Evolutionary conservation across 2,329 filamentous ascomycete species (phyloP).

Genomic region (Pezizomycotina sp.): DNA sequence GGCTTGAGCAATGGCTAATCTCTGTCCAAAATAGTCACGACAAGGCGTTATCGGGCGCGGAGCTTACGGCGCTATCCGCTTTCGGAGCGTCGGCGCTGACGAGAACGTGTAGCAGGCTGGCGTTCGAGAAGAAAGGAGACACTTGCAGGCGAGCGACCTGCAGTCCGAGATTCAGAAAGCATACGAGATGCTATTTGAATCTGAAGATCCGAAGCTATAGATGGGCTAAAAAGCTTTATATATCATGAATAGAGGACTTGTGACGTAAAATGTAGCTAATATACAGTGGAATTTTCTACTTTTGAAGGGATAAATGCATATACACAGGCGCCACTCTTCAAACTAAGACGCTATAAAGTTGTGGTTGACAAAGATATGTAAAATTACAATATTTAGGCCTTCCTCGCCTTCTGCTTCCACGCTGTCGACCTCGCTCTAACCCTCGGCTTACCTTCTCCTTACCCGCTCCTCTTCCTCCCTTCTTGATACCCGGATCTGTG

Average conservation of each 20-base stretch:
- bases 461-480: slow-evolving; percentile 41
- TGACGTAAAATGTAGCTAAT: no score
- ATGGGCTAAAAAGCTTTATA: no score
- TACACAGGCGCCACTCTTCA: no score
- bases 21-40: slow-evolving; percentile 28
- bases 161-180: slow-evolving; percentile 76
- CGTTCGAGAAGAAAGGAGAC: slow-evolving; percentile 73
- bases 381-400: slow-evolving; percentile 24
- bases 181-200: slow-evolving; percentile 66
- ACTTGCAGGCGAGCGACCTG: slow-evolving; percentile 80
- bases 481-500: slow-evolving; percentile 44
- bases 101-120: slow-evolving; percentile 72
- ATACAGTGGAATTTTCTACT: no score
- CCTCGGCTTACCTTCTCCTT: slow-evolving; percentile 35
- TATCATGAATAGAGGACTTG: no score
- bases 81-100: slow-evolving; percentile 80
- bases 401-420: slow-evolving; percentile 33
- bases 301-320: no score
- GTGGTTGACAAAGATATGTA: no score
- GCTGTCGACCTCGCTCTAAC: slow-evolving; percentile 31
- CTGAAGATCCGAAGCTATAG: slow-evolving; percentile 34
- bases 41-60: slow-evolving; percentile 41
- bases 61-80: slow-evolving; percentile 56
- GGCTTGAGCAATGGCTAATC: slow-evolving; percentile 22
- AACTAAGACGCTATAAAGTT: no score